Evolutionary conservation across 805 yeast genomes (phyloP), one percentile per base, ranked within the genome.

Genomic region (Kazachstania psychrophila): DNA sequence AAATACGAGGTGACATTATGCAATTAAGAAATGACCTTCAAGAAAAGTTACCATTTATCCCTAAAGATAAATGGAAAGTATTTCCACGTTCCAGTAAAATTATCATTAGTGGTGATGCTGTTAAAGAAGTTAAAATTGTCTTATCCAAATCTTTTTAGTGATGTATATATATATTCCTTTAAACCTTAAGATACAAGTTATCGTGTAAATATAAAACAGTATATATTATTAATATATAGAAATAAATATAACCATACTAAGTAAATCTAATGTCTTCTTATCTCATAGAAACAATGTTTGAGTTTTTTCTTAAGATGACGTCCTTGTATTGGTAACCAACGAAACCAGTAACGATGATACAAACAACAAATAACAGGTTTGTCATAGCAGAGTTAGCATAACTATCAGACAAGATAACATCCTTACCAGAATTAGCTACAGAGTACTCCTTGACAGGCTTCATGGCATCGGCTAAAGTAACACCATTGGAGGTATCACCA

Each of bases 11-110:
- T 5, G 78, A 81, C 56, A 65, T 76, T 11, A 57, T 68, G 5
- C 77, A 72, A 40, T 66, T 87, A 39, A 77, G 82, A 55, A 65
- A 72, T 36, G 95, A 86, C 51, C 60, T 86, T 40, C 72, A 73
- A 42, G 58, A 52, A 12, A 52, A 66, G 18, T 55, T 81, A 30
- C 74, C 75, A 4, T 58, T 61, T 11, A 64, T 79, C 17, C 56
- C 70, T 24, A 64, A 65, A 47, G 59, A 65, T 25, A 60, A 67
- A 14, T 71, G 75, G 52, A 65, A 59, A 41, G 64, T 79, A 28
- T 55, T 68, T 40, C 62, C 65, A 47, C 71, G 70, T 34, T 70
- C 79, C 16, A 67, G 68, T 28, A 70, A 74, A 36, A 60, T 79
- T n/a, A 59, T 68, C 29, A 65, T 76, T 36, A 66, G 66, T 46